These are phyloP conservation scores for rapeseed (Brassica napus) DNA, from an alignment of 345 rosid species.

Conservation along the genomic window DNA sequence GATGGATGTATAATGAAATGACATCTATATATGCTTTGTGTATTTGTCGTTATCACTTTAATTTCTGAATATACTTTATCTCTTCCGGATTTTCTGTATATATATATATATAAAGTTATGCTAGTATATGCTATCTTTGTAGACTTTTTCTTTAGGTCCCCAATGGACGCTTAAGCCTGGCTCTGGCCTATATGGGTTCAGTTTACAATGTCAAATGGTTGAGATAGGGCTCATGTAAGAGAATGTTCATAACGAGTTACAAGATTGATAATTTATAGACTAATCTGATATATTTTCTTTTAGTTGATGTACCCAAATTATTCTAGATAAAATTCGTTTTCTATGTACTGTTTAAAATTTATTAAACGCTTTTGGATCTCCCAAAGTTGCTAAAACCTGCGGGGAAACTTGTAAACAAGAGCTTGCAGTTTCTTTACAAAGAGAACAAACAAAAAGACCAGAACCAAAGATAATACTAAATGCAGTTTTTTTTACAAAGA, in stretches of 20 bases:
- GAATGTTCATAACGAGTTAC: not conserved
- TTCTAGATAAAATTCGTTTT: not conserved
- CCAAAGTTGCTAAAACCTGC: slow-evolving; percentile 17
- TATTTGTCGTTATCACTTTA: slow-evolving; percentile 29
- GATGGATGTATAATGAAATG: slow-evolving; percentile 32
- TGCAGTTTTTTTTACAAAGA: not conserved
- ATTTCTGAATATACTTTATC: slow-evolving; percentile 6
- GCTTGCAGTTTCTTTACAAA: slow-evolving; percentile 18
- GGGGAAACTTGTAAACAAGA: slow-evolving; percentile 4
- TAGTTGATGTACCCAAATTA: too few species aligned
- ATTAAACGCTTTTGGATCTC: not conserved
- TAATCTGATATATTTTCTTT: too few species aligned
- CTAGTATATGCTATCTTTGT: not conserved
- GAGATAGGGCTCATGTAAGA: not conserved
- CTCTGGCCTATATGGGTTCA: slow-evolving; percentile 5
- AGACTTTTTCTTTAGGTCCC: slow-evolving; percentile 8
- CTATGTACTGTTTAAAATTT: not conserved
- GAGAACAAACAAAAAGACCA: slow-evolving; percentile 8
- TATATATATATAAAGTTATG: not conserved
- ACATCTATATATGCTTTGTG: slow-evolving; percentile 26
- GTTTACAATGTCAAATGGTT: not conserved
- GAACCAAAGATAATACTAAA: slow-evolving; percentile 15
- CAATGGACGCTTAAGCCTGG: not conserved
- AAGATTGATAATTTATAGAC: too few species aligned
- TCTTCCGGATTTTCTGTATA: slow-evolving; percentile 30